A percentile compares a stretch with the other conserved stretches of the same genome.
Conservation (phyloP, 179 eudicot species). For the Silene coronaria region DNA sequence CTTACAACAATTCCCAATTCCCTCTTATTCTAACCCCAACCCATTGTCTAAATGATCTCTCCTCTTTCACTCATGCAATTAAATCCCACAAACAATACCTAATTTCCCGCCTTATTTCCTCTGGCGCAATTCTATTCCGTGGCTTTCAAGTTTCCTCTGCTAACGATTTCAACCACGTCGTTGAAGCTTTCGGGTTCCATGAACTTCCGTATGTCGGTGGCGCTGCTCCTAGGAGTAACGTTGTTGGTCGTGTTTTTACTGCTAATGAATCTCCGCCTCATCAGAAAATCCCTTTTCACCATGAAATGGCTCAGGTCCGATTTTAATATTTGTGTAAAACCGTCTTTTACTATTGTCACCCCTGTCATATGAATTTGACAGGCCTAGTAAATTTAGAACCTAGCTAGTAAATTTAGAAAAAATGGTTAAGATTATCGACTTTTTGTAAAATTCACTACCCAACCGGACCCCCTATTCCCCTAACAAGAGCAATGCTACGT, state of each 20-base stretch:
- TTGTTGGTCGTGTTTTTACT: conserved; percentile 74
- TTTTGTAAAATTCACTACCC: too few relatives aligned
- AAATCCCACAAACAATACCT: conserved; percentile 47
- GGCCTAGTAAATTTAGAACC: too few relatives aligned
- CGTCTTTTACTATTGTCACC: too few relatives aligned
- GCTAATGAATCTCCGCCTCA: conserved; percentile 90
- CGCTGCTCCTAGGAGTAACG: conserved; percentile 60
- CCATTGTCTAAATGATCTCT: not conserved
- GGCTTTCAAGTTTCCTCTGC: conserved; percentile 48
- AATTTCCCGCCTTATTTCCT: conserved; percentile 39
- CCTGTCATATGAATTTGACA: too few relatives aligned
- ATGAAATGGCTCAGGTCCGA: conserved; percentile 82
- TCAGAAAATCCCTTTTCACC: conserved; percentile 83
- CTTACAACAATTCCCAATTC: conserved; percentile 27
- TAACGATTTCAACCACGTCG: conserved; percentile 67
- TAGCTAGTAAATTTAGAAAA: too few relatives aligned
- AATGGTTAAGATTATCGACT: too few relatives aligned
- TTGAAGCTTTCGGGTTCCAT: conserved; percentile 66
- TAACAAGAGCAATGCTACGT: too few relatives aligned
- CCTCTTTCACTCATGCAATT: conserved; percentile 18
- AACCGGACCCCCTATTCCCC: too few relatives aligned
- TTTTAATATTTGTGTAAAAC: not conserved
- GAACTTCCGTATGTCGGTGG: conserved; percentile 77
- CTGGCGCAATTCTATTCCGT: conserved; percentile 65
- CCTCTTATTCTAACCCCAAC: conserved; percentile 50